phyloP scores from a whole-genome alignment of 1,139 yeast genomes.

The Candida pseudocylindracea region DNA sequence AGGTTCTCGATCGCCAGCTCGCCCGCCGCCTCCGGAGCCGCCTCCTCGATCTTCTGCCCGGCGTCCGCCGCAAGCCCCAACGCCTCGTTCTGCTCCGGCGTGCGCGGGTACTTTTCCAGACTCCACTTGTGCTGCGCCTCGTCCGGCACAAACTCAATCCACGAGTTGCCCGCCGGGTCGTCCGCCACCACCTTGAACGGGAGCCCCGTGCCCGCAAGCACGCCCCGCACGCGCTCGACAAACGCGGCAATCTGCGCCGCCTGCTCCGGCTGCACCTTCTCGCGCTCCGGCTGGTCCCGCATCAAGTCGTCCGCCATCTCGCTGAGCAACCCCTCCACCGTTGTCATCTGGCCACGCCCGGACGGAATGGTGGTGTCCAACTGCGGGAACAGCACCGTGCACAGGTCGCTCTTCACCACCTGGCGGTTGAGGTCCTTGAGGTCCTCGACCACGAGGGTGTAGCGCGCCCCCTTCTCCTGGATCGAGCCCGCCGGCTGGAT shows the following conservation, averaged over 20 bases:
- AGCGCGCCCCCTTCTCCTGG: conserved; percentile 71
- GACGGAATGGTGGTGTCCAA: conserved; percentile 91
- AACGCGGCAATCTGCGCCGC: conserved; percentile 57
- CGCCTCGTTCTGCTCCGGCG: conserved; percentile 72
- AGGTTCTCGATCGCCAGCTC: conserved; percentile 64
- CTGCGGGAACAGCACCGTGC: conserved; percentile 63
- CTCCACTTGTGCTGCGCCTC: conserved; percentile 88
- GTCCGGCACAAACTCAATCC: conserved; percentile 82
- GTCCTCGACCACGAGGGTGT: conserved; percentile 47
- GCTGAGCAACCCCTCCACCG: conserved; percentile 67
- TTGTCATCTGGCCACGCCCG: conserved; percentile 80
- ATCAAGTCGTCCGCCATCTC: conserved; percentile 75
- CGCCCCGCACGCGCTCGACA: conserved; percentile 31
- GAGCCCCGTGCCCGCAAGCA: conserved; percentile 40
- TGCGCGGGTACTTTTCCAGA: conserved; percentile 58
- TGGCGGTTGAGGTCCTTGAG: conserved; percentile 69
- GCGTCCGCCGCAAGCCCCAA: conserved; percentile 80
- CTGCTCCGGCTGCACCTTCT: conserved; percentile 47
- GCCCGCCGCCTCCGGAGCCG: conserved; percentile 14
- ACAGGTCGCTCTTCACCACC: conserved; percentile 77
- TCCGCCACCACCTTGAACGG: conserved; percentile 70
- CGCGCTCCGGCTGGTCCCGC: conserved; percentile 64
- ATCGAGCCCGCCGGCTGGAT: conserved; percentile 84
- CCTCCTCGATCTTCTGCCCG: conserved; percentile 20
- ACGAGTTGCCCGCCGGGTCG: conserved; percentile 95